Base-by-base conservation (phyloP, 805 yeast genomes). In the Yarrowia porcina region DNA sequence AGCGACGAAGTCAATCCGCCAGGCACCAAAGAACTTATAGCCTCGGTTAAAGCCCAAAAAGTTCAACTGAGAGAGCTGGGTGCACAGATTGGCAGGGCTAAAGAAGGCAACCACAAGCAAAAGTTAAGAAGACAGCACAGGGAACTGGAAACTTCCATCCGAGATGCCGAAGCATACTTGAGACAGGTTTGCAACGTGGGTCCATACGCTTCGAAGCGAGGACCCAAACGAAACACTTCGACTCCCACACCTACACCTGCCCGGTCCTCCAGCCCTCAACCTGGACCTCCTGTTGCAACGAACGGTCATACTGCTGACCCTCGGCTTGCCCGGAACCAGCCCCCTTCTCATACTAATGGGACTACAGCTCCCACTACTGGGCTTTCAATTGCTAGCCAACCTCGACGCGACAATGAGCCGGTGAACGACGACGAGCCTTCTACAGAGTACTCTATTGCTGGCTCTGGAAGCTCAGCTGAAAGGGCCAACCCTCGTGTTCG, bases 391-490 rank as follows among this genome's bases (percentile, higher is more conserved):
- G 59, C 59, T 4, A 36, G 59, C 17, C 32, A 35, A 10, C 30
- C 32, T 8, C 42, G 38, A 3, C n/a, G 23, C 9, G 33, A 25
- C 9, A 10, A 15, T 4, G 23, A 10, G 7, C 18, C 17, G 23
- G 5, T 13, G 4, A 18, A n/a, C 5, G 35, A 15, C n/a, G 30
- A 41, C 12, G 27, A 13, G 6, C 13, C 9, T 5, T 36, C 59
- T 2, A 52, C 33, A 2, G 44, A 52, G 44, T 52, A 52, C 44
- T 52, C 59, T 9, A 52, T 52, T 9, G 59, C 59, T 11, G 59
- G 59, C 5, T 52, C 59, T 25, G 44, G 59, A 7, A 36, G 13
- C 33, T 25, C 42, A 9, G 25, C 59, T 1, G 44, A 36, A 6
- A 25, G 30, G 0, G 25, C 42, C 11, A 3, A 30, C n/a, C 35